Evolutionary conservation across 495 filamentous ascomycete genomes (phyloP), one percentile per base, ranked within the genome.

Genomic region (Aspergillus cavernicola): DNA sequence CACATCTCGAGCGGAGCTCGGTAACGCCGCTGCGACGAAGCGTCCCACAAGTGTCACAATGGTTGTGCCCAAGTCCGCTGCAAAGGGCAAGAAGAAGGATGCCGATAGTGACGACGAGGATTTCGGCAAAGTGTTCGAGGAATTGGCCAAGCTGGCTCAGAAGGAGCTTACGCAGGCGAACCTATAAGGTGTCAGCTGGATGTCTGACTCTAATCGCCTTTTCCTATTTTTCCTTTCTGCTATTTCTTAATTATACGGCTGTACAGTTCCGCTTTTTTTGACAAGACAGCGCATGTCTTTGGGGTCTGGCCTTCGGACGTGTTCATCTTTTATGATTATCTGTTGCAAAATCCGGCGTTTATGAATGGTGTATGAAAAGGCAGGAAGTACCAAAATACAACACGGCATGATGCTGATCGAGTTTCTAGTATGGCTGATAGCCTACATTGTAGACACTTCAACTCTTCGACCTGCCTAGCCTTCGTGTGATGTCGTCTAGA

Each of bases 11-110:
- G 90, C 88, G 48, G 90, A 97, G 71, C 82, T 99, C 37, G 95
- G 95, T 60, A 85, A 87, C 49, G 91, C 93, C 22, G 89, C 90
- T 22, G 85, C 82, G 56, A 97, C 93, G 40, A 97, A 96, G 82
- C 80, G 93, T 55, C 92, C 93, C 19, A 97, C 93, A 23, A 95
- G 89, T 71, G 92, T 97, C 19, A 85, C 95, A 49, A 90, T 97
- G 88, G 84, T 96, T 20, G 65, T 71, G 58, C 79, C 69, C 69
- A 86, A 84, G 76, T 67, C 72, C 31, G 57, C 67, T 13, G 69
- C 66, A 46, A 76, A 78, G 68, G 72, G 65, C 66, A 83, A 84
- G 77, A 72, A 71, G 59, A 61, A 69, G 51, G 74, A 73, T 54
- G 71, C 72, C 39, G 75, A 66, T 47, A 70, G 68, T 33, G 79